These are phyloP conservation scores for Terana coerulea DNA, from an alignment of 768 basidiomycete species.

Conservation along the genomic window DNA sequence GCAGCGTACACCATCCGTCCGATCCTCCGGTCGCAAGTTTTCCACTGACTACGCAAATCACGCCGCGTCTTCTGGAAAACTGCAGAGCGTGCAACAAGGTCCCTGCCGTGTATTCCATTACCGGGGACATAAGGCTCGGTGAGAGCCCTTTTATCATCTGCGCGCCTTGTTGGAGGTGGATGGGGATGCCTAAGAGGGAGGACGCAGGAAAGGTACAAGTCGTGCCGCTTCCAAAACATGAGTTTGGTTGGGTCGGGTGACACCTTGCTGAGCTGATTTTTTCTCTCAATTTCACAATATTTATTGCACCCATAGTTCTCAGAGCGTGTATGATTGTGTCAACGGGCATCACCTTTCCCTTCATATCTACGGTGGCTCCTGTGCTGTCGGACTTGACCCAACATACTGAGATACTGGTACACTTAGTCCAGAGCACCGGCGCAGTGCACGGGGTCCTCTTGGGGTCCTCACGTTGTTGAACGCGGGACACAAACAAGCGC, in stretches of 20 bases:
- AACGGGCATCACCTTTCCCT: no score
- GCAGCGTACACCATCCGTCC: conserved; percentile 53
- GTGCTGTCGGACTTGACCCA: no score
- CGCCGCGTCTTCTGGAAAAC: conserved; percentile 54
- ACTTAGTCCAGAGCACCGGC: no score
- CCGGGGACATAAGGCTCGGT: conserved; percentile 69
- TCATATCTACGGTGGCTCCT: no score
- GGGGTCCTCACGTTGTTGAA: no score
- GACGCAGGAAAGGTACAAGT: conserved; percentile 40
- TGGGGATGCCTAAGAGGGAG: conserved; percentile 51
- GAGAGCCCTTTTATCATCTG: conserved; percentile 79
- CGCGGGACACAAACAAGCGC: no score
- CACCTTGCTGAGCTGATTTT: no score
- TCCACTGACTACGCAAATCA: conserved; percentile 64
- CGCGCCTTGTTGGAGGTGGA: conserved; percentile 64
- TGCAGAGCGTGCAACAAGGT: conserved; percentile 71
- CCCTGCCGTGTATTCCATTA: conserved; percentile 63
- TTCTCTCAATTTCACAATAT: no score
- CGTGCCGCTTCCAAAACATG: conserved; percentile 47
- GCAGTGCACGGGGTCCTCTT: no score
- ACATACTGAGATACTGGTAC: no score
- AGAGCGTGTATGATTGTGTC: no score
- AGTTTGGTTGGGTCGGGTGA: conserved; percentile 31
- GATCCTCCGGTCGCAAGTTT: conserved; percentile 56
- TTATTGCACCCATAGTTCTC: no score